Evolutionary conservation across 371 early-diverging fungal species (phyloP).

Genomic region (Chytridium lagenaria): DNA sequence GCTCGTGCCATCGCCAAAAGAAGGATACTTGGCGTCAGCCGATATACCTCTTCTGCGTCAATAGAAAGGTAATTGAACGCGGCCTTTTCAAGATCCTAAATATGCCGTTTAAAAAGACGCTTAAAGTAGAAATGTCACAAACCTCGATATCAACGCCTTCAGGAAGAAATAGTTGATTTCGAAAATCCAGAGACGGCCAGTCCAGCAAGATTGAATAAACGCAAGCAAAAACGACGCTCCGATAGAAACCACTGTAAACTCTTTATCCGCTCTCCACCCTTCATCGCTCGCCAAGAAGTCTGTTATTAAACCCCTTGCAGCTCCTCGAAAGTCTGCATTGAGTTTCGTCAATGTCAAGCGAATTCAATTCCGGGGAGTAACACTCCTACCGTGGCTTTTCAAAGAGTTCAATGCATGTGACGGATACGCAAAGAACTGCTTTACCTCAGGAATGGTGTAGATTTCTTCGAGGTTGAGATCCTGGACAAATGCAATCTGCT

Average conservation of each 20-base stretch:
- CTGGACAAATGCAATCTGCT: not conserved
- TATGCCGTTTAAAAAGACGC: not conserved
- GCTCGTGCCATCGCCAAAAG: constrained; percentile 70
- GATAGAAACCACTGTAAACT: not conserved
- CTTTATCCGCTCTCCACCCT: not conserved
- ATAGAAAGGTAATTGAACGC: constrained; percentile 55
- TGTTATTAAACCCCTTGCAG: not conserved
- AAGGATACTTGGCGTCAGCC: constrained; percentile 71
- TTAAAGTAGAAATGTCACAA: too few relatives aligned
- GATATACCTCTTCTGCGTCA: constrained; percentile 88
- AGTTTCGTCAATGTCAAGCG: not conserved
- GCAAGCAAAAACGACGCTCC: constrained; percentile 28
- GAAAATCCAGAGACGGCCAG: constrained; percentile 45
- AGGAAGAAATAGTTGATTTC: constrained; percentile 22
- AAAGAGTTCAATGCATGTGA: not conserved
- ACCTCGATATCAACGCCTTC: constrained; percentile 6
- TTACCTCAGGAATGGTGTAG: not conserved
- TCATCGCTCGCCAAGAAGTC: not conserved
- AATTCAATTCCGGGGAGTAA: not conserved
- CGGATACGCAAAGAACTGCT: not conserved
- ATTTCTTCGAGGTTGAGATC: not conserved
- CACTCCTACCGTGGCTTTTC: not conserved
- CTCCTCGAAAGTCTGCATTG: not conserved
- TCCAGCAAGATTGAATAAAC: constrained; percentile 49
- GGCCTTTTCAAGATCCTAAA: not conserved